These are phyloP conservation scores for Starmerella sp. DNA, from an alignment of 805 yeast species.

Conservation along the genomic window DNA sequence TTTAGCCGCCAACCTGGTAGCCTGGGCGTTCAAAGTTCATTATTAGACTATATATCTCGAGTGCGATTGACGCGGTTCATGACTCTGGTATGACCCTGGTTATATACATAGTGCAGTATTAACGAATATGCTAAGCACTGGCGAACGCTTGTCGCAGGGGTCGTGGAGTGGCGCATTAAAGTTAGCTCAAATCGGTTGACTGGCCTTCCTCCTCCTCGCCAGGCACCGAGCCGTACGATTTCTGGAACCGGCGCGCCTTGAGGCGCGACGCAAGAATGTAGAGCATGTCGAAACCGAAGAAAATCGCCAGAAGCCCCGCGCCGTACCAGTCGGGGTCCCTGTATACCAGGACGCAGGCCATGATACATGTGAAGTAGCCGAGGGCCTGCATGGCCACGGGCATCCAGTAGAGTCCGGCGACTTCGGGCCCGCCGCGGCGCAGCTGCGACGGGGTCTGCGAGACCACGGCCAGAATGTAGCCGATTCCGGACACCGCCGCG, in stretches of 20 bases:
- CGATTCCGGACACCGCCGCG: not conserved
- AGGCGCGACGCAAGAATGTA: slow-evolving; percentile 1
- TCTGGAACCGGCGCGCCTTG: not conserved
- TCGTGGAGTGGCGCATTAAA: too few relatives aligned
- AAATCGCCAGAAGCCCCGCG: slow-evolving; percentile 2
- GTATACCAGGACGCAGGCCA: slow-evolving; percentile 16
- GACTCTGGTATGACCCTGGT: too few relatives aligned
- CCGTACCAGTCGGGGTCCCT: slow-evolving; percentile 19
- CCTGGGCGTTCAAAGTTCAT: too few relatives aligned
- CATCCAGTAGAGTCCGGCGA: slow-evolving; percentile 17
- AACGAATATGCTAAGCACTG: not conserved
- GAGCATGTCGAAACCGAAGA: not conserved
- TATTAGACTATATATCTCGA: too few relatives aligned
- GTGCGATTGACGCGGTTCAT: too few relatives aligned
- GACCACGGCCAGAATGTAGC: not conserved
- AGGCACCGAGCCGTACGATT: slow-evolving; percentile 11
- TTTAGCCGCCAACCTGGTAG: too few relatives aligned
- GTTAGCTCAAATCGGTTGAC: not conserved
- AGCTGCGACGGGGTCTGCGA: slow-evolving; percentile 4
- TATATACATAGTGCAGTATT: too few relatives aligned
- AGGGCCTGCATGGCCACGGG: slow-evolving; percentile 20
- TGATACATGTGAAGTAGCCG: slow-evolving; percentile 16
- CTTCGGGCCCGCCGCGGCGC: slow-evolving; percentile 7
- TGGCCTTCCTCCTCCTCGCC: not conserved
- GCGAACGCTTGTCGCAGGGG: too few relatives aligned